Evolutionary conservation across 2,329 filamentous ascomycete species (phyloP).

Genomic region (Fusarium sp.): DNA sequence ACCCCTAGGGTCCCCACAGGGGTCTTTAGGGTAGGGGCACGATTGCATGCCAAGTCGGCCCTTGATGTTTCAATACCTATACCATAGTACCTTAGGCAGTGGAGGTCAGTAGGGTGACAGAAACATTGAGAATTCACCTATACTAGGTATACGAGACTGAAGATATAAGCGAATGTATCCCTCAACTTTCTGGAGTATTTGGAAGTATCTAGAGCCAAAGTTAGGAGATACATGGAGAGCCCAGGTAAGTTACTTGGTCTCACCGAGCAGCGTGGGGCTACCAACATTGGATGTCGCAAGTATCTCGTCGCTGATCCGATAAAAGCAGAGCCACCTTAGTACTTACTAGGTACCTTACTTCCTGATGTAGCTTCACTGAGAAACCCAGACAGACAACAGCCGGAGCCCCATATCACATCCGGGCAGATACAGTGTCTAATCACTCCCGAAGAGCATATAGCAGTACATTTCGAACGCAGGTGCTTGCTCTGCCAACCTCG

Average conservation of each 20-base stretch:
- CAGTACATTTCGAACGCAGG: not conserved
- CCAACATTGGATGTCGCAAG: not conserved
- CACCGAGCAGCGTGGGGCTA: slow-evolving; percentile 8
- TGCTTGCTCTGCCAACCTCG: not conserved
- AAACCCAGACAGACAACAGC: not conserved
- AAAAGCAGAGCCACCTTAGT: not conserved
- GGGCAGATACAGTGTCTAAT: not conserved
- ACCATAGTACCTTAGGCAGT: not conserved
- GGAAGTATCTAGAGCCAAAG: not conserved
- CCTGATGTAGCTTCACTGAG: slow-evolving; percentile 9
- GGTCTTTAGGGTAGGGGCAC: slow-evolving; percentile 19
- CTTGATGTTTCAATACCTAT: not conserved
- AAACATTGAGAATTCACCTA: not conserved
- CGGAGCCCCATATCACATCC: not conserved
- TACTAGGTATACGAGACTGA: not conserved
- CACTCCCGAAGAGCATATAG: not conserved
- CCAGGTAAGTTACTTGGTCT: not conserved
- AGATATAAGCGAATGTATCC: not conserved
- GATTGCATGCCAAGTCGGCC: not conserved
- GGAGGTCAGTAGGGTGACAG: not conserved
- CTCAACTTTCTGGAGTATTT: not conserved
- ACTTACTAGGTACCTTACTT: not conserved
- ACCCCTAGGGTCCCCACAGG: not conserved
- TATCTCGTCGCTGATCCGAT: not conserved
- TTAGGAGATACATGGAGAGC: not conserved